Evolutionary conservation across 257 asterid species (phyloP), one percentile per base, ranked within the genome.

Genomic region (Perilla frutescens): DNA sequence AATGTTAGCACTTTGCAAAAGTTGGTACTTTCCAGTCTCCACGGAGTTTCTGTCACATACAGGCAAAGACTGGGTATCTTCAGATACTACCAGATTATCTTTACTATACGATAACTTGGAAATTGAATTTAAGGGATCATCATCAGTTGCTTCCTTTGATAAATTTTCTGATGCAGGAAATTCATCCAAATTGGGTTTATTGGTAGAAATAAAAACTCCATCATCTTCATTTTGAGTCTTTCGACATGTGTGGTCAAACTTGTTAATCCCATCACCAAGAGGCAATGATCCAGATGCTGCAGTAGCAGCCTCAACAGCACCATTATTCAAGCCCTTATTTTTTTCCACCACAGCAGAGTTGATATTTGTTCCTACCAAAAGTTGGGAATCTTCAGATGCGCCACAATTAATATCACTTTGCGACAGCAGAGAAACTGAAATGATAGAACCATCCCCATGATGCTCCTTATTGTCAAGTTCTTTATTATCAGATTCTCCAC

Each of bases 331-430:
- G 50, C n/a, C 75, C 63, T 68, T 83, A 51, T 68, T 78, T 49
- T 73, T 83, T 44, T 67, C 75, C 61, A 68, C 58, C 80, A 39
- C 80, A 76, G 39, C 62, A 7, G 74, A 76, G 58, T 50, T 66
- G 68, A 62, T 71, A 36, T 61, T 70, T 63, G 43, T 9, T 66
- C 43, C 57, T 34, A 62, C 61, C 47, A 66, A 51, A 39, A 62
- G 47, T 57, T 61, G 77, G 41, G 84, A 47, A 60, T 51, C 83
- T 65, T 55, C 84, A 55, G 84, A 81, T 68, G 65, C 45, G 63
- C 58, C 59, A 37, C 10, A 50, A 49, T 54, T 50, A 78, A 65
- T 76, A 32, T 70, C 77, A 76, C 41, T 78, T 49, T 34, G 80
- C 45, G 80, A 60, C 56, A 66, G 49, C 69, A 72, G 70, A 4